Evolutionary conservation across 371 early-diverging fungal genomes (phyloP), one percentile per base, ranked within the genome.

Genomic region (Haplosporangium sp.): DNA sequence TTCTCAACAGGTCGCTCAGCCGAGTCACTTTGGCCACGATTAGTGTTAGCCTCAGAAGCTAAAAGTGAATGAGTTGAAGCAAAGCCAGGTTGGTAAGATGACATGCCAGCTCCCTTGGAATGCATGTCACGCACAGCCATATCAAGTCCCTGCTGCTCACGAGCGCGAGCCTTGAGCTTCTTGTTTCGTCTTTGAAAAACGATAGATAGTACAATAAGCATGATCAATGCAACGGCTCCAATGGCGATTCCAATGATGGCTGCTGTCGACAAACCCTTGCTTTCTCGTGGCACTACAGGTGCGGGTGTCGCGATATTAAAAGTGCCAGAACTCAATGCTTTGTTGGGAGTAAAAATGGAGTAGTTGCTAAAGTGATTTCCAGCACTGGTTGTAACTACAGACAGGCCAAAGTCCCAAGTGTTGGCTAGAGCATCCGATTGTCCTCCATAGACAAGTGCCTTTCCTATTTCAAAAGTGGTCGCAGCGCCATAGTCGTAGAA

Each of bases 161-260:
- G 65, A 10, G 39, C 59, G 13, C 69, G 72, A 45, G 60, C 66
- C 53, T 81, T 40, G 47, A 81, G 68, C 59, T 69, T 71, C 55
- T 74, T 74, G 69, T 69, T 74, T 19, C 81, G 71, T 13, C 75
- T 74, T 3, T 81, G 74, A 42, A 81, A 74, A 27, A 74, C 45
- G 5, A 44, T 15, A 11, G 72, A 64, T 27, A 82, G 40, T 11
- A 20, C 67, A 27, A 61, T 57, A 6, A 83, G 59, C 65, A 83
- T 63, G 52, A 83, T 9, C 27, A 77, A 17, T 0, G 74, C 83
- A 2, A 67, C 65, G 3, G 71, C 83, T 9, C 74, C 78, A n/a
- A 83, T 66, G 38, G 70, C 83, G 19, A 76, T 77, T 4, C 77
- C 83, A 20, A 83, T 71, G 55, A 83, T 77, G 44, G 83, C 77